Evolutionary conservation across 108 stramenopile species (phyloP), one percentile per base, ranked within the genome.

Genomic region (Conticribra guillardii): DNA sequence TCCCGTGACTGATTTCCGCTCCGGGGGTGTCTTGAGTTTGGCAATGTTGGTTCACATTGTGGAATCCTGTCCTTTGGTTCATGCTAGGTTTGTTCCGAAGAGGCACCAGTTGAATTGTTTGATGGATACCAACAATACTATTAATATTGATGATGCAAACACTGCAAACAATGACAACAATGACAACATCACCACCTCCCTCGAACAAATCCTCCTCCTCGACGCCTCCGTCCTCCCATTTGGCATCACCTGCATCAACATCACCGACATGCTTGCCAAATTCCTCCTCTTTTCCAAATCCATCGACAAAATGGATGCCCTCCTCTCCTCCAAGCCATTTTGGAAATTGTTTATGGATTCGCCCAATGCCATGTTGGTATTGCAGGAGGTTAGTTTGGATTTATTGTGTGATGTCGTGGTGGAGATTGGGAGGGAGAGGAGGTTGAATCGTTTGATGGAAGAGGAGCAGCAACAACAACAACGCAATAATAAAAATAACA

Each of bases 1-100:
- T 79, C 93, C 93, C 1, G 90, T 91, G 8, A 94, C 93, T 4
- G 93, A 94, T 80, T 94, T 94, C 84, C 82, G 93, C 55, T 91
- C 90, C 11, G 90, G 93, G 17, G 93, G 93, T n/a, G 89, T 94
- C 21, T 62, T 94, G 21, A 76, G 75, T 18, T 62, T 94, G 58
- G 93, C 87, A 41, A 85, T 94, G 86, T 54, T 94, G 73, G 87
- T 91, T 7, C 81, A 91, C 68, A 86, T 94, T 68, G 88, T 89
- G 24, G 88, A 89, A 64, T 53, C 54, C 50, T 85, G 84, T 71
- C 78, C 81, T 0, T 34, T 48, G 18, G 73, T 82, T 0, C 69
- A 80, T 61, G 59, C 68, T 11, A 60, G 84, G 37, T 85, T 85
- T 53, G 54, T 78, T 3, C 74, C 77, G 17, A 74, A 74, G 48